A percentile compares a stretch with the other conserved stretches of the same genome.
Evolutionary conservation across 345 rosid genomes (phyloP).

Genomic region (Capsella bursapastoris): DNA sequence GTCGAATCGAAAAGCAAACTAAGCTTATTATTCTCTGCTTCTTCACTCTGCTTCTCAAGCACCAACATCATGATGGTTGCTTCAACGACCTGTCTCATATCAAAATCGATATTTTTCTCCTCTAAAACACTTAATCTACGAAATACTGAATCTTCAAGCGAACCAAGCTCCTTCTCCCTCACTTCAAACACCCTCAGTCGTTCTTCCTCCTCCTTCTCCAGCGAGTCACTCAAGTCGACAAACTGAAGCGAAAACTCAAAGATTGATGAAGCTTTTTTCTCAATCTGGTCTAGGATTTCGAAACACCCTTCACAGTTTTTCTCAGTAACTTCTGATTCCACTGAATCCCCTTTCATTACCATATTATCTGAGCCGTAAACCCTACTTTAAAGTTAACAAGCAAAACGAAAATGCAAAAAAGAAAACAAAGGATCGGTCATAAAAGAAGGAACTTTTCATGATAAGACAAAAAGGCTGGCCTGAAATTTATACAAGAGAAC

Average conservation of each 20-base stretch:
- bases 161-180: conserved; percentile 9
- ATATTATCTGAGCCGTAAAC: not conserved
- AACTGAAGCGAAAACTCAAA: not conserved
- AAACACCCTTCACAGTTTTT: not conserved
- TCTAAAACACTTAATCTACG: not conserved
- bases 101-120: conserved; percentile 17
- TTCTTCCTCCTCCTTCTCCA: conserved; percentile 20
- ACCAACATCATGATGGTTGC: conserved; percentile 9
- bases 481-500: not conserved
- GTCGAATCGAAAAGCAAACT: not conserved
- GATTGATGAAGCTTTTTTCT: conserved; percentile 7
- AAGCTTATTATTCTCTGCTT: not conserved
- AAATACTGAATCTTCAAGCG: conserved; percentile 8
- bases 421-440: conserved; percentile 1
- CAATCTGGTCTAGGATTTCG: conserved; percentile 17
- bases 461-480: not conserved
- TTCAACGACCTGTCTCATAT: conserved; percentile 7
- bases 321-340: not conserved
- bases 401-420: not conserved
- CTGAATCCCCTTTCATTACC: conserved; percentile 13
- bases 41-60: conserved; percentile 21
- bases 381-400: conserved; percentile 1
- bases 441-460: not conserved
- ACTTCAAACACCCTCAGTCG: conserved; percentile 6
- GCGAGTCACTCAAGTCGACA: not conserved